Conservation (phyloP, 1,139 yeast genomes). For the Taphrina betulina region DNA sequence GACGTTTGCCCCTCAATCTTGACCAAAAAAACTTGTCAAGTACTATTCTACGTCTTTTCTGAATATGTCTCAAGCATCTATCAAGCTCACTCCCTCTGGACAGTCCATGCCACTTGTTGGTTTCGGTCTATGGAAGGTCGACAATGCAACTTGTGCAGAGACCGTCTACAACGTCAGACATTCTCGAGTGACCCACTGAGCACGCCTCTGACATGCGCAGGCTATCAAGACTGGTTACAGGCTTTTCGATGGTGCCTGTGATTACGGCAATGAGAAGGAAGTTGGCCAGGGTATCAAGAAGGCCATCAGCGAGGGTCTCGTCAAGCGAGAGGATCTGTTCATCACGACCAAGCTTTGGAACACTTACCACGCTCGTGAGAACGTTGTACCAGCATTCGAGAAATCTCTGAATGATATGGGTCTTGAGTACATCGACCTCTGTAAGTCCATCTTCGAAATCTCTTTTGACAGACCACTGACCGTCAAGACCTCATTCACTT, state of each 20-base stretch:
- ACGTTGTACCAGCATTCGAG: conserved; percentile 51
- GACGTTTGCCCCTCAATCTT: too few relatives aligned
- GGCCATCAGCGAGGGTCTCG: conserved; percentile 54
- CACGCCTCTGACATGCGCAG: not conserved
- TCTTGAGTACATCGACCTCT: conserved; percentile 61
- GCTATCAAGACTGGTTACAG: conserved; percentile 51
- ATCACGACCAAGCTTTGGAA: conserved; percentile 52
- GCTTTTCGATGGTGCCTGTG: conserved; percentile 55
- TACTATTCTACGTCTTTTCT: too few relatives aligned
- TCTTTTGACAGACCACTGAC: too few relatives aligned
- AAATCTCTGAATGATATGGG: conserved; percentile 56
- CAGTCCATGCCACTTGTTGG: conserved; percentile 55
- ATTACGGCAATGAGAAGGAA: conserved; percentile 55
- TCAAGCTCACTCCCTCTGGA: conserved; percentile 4
- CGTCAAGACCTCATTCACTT: conserved; percentile 54
- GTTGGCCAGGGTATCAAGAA: conserved; percentile 54
- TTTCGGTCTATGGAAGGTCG: conserved; percentile 47
- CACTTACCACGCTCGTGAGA: conserved; percentile 51
- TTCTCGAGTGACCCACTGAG: not conserved
- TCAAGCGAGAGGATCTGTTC: conserved; percentile 48
- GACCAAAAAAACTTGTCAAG: too few relatives aligned
- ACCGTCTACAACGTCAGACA: conserved; percentile 27
- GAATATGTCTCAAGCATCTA: conserved; percentile 17
- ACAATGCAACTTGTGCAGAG: conserved; percentile 37
- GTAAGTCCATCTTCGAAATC: conserved; percentile 38